Percentiles rank a stretch among this genome's conserved stretches.
These are phyloP conservation scores for Xylariaceae sp. DNA, from an alignment of 2,329 filamentous ascomycete genomes.

Conservation along the genomic window DNA sequence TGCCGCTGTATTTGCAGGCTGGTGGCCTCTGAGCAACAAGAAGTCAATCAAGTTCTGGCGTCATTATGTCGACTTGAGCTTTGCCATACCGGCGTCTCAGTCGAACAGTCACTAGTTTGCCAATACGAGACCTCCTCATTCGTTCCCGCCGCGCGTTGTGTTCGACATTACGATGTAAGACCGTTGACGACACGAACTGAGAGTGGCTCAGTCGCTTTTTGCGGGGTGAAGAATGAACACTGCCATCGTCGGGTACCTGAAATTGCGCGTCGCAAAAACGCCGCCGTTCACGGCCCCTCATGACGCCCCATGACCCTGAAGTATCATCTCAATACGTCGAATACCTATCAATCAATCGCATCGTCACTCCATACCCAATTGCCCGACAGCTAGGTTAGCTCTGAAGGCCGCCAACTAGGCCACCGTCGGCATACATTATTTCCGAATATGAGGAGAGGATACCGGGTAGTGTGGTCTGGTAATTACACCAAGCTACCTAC, in stretches of 20 bases:
- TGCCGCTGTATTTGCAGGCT: background rate
- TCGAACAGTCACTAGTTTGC: background rate
- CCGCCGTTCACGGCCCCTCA: constrained; percentile 3
- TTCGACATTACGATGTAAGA: constrained; percentile 6
- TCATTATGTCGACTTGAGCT: background rate
- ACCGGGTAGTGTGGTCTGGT: background rate
- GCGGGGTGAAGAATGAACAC: constrained; percentile 19
- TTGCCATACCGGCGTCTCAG: constrained; percentile 3
- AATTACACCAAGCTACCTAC: background rate
- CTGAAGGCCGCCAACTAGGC: background rate
- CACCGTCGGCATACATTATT: constrained; percentile 3
- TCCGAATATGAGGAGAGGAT: constrained; percentile 1
- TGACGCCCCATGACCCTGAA: constrained; percentile 7
- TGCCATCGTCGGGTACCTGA: constrained; percentile 23
- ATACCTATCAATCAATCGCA: background rate
- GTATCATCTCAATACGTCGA: constrained; percentile 11
- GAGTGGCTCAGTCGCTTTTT: constrained; percentile 16
- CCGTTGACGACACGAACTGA: constrained; percentile 16
- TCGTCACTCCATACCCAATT: constrained; percentile 9
- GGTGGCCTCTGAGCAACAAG: background rate
- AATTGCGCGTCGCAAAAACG: constrained; percentile 25
- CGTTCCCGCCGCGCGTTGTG: constrained; percentile 18
- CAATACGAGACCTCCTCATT: constrained; percentile 9
- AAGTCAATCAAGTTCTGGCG: no score
- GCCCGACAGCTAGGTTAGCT: no score